Base-by-base conservation (phyloP, 2,329 filamentous ascomycete genomes). In the Aspergillus ochraceus region DNA sequence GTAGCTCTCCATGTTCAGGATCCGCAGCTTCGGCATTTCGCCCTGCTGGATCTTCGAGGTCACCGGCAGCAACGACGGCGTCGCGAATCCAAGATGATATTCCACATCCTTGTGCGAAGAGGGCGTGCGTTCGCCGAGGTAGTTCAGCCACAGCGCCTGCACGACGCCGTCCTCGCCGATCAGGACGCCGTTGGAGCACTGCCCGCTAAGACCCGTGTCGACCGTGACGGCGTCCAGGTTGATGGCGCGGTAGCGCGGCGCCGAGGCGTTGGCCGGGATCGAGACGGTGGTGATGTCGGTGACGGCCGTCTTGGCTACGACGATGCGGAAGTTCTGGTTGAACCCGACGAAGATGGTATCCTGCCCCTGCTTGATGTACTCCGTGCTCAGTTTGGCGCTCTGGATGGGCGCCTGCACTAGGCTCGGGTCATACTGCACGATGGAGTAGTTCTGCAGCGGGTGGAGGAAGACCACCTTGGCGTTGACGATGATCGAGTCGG, bases 261-360 rank as follows among this genome's bases (percentile, higher is more conserved):
- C 94, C 1, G 92, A 88, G 0, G 91, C 89, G 76, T 96, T 98
- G 26, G 95, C 92, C 0, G 95, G 96, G 62, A 99, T 98, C 0
- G 93, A 92, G 3, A 98, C 95, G 2, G 95, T 95, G 11, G 94
- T 98, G 70, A 99, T 96, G 74, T 99, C 95, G 0, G 96, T 99
- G 14, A 99, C 92, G 0, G 90, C 92, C 0, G 95, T 98, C 68
- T 96, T 92, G 5, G 92, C 91, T 67, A 97, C 91, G 4, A 98
- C 94, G 46, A 97, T 91, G 39, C 94, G 88, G 62, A 94, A 89
- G 66, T 97, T 98, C 66, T 96, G 89, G 73, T 99, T 99, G 80
- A 97, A 96, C n/a, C 95, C 96, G 64, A 99, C 90, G 77, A 99
- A 99, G 66, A 97, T 93, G 0, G 93, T 97, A 59, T 94, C 90